Conservation (phyloP, 768 basidiomycete genomes). For the Paxillus ammoniavirescens region DNA sequence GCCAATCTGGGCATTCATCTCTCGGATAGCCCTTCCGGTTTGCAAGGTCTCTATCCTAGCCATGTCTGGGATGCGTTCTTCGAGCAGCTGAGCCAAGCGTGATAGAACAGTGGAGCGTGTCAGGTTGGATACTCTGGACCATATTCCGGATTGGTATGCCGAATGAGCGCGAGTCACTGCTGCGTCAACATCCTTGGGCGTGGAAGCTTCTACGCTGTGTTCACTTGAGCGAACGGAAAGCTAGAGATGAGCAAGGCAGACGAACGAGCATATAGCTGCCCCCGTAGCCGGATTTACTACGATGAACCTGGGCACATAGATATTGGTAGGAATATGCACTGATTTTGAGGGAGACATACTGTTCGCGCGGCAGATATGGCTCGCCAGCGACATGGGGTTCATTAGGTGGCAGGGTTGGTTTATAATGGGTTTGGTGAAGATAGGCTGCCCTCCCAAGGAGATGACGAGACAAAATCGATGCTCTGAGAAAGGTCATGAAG, state of each 20-base stretch:
- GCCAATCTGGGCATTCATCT: slow-evolving; percentile 78
- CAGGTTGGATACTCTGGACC: slow-evolving; percentile 62
- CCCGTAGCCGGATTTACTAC: slow-evolving; percentile 73
- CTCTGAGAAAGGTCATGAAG: neutral
- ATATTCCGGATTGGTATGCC: slow-evolving; percentile 63
- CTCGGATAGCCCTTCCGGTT: slow-evolving; percentile 78
- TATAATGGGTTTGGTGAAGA: slow-evolving; percentile 9
- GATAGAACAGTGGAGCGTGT: slow-evolving; percentile 65
- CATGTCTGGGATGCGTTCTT: slow-evolving; percentile 53
- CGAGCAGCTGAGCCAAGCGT: slow-evolving; percentile 61
- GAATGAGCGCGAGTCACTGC: slow-evolving; percentile 56
- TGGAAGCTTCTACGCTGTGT: slow-evolving; percentile 54
- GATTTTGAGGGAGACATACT: neutral
- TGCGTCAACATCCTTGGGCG: slow-evolving; percentile 46
- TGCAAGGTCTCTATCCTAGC: slow-evolving; percentile 70
- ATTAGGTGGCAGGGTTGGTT: neutral
- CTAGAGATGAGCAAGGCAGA: slow-evolving; percentile 7
- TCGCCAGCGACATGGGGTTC: neutral
- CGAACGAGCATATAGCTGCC: slow-evolving; percentile 55
- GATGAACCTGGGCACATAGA: slow-evolving; percentile 38
- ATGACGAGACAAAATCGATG: neutral
- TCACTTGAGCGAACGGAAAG: neutral
- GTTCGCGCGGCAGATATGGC: slow-evolving; percentile 1
- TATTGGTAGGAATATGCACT: neutral
- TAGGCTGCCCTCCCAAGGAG: neutral